Percentiles rank a stretch among this genome's conserved stretches.
These are phyloP conservation scores for Aspergillus sparsus DNA, from an alignment of 495 filamentous ascomycete species.

Conservation along the genomic window DNA sequence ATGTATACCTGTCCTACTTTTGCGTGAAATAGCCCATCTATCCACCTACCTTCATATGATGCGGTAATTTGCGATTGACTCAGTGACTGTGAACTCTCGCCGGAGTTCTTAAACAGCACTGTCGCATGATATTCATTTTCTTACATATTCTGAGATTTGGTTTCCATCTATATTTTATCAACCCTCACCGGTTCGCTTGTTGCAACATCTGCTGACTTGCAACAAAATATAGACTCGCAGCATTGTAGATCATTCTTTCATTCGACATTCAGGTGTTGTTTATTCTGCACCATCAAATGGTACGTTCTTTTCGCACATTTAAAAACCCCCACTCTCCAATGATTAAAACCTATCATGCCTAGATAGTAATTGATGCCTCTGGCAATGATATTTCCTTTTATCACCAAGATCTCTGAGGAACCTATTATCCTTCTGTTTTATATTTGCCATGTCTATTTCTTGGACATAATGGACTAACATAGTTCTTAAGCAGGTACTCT, in stretches of 20 bases:
- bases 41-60: slow-evolving; percentile 59
- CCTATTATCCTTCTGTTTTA: slow-evolving; percentile 19
- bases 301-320: slow-evolving; percentile 24
- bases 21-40: slow-evolving; percentile 24
- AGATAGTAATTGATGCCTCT: slow-evolving; percentile 82
- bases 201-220: slow-evolving; percentile 29
- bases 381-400: slow-evolving; percentile 62
- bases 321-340: slow-evolving; percentile 51
- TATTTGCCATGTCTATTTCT: slow-evolving; percentile 9
- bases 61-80: slow-evolving; percentile 99
- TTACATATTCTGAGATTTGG: slow-evolving; percentile 90
- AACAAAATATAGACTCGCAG: slow-evolving; percentile 21
- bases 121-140: slow-evolving; percentile 85
- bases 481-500: not conserved
- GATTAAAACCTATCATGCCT: slow-evolving; percentile 75
- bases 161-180: slow-evolving; percentile 16
- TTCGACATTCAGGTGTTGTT: too few species aligned
- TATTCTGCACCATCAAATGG: not conserved
- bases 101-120: slow-evolving; percentile 75
- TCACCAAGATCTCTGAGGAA: slow-evolving; percentile 89
- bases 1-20: slow-evolving; percentile 19
- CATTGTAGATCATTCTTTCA: not conserved
- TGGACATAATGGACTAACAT: slow-evolving; percentile 31
- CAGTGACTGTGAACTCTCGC: slow-evolving; percentile 77
- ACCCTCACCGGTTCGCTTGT: too few species aligned